phyloP scores from a whole-genome alignment of 176 grass and related monocot species.

The Eremochloa ophiuroides region DNA sequence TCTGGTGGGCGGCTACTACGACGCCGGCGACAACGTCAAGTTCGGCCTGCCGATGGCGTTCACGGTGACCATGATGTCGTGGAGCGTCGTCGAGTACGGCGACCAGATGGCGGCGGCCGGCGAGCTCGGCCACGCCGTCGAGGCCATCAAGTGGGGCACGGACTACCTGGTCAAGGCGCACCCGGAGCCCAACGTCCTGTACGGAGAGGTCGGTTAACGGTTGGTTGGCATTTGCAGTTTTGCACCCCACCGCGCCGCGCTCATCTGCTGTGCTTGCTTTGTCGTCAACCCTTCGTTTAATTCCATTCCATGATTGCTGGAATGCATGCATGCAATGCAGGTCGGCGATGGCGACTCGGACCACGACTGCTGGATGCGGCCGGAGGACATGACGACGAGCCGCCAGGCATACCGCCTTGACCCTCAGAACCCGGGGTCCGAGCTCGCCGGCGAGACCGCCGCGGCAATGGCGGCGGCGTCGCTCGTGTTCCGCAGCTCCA shows the following conservation, averaged over 20 bases:
- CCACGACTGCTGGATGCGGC: conserved; percentile 85
- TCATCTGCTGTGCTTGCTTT: no score
- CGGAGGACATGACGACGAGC: conserved; percentile 96
- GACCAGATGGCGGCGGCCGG: conserved; percentile 73
- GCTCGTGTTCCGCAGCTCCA: conserved; percentile 58
- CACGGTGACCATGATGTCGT: conserved; percentile 97
- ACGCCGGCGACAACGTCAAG: conserved; percentile 96
- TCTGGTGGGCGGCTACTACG: conserved; percentile 86
- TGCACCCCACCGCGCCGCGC: not conserved
- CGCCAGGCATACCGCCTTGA: conserved; percentile 75
- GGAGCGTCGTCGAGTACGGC: conserved; percentile 82
- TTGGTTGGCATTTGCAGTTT: no score
- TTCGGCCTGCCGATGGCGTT: conserved; percentile 96
- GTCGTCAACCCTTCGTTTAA: no score
- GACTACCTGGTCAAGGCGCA: conserved; percentile 94
- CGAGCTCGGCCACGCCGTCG: conserved; percentile 73
- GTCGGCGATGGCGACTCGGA: conserved; percentile 84
- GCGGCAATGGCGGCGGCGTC: conserved; percentile 87
- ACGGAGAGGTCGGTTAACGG: conserved; percentile 54
- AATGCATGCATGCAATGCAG: conserved; percentile 30
- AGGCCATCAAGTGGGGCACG: conserved; percentile 90
- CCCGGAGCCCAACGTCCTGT: conserved; percentile 69
- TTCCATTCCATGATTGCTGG: no score
- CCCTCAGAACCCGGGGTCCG: conserved; percentile 63
- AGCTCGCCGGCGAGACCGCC: conserved; percentile 81